A percentile compares a stretch with the other conserved stretches of the same genome.
phyloP scores from a whole-genome alignment of 441 rosid genomes.

The Sinapis alba region DNA sequence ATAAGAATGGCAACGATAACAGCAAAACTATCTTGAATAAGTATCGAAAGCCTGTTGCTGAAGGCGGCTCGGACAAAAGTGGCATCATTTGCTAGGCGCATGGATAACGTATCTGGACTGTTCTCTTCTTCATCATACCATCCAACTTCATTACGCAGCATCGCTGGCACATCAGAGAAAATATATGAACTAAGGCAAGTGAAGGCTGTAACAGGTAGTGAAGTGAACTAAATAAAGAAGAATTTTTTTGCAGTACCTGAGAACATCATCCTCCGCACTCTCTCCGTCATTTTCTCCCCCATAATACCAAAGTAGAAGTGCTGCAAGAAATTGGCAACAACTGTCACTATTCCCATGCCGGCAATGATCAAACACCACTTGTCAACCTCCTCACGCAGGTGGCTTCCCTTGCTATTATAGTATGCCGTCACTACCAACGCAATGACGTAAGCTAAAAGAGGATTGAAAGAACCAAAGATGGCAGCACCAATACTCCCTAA shows the following conservation, averaged over 20 bases:
- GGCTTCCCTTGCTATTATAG: constrained; percentile 51
- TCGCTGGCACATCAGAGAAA: constrained; percentile 60
- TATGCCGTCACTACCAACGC: constrained; percentile 82
- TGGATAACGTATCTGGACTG: constrained; percentile 90
- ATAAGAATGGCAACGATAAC: constrained; percentile 84
- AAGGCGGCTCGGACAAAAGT: constrained; percentile 97
- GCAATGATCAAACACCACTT: constrained; percentile 97
- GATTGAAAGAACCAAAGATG: constrained; percentile 97
- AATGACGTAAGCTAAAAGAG: constrained; percentile 94
- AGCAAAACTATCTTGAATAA: constrained; percentile 91
- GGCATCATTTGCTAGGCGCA: constrained; percentile 99
- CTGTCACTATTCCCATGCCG: constrained; percentile 96
- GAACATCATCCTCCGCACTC: constrained; percentile 99
- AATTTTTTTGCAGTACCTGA: constrained; percentile 58
- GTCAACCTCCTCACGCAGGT: constrained; percentile 70
- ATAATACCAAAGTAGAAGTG: constrained; percentile 98
- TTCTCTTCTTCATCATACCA: constrained; percentile 99
- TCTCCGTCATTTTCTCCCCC: constrained; percentile 99
- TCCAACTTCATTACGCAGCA: constrained; percentile 97
- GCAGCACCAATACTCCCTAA: constrained; percentile 98
- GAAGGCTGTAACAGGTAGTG: constrained; percentile 1
- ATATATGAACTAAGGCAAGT: constrained; percentile 31
- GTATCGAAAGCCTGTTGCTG: constrained; percentile 95
- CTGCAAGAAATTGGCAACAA: constrained; percentile 95
- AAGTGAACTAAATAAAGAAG: constrained; percentile 1